A percentile compares a stretch with the other conserved stretches of the same genome.
phyloP scores from a whole-genome alignment of 768 basidiomycete genomes.

The Hemileccinum rubropunctum region DNA sequence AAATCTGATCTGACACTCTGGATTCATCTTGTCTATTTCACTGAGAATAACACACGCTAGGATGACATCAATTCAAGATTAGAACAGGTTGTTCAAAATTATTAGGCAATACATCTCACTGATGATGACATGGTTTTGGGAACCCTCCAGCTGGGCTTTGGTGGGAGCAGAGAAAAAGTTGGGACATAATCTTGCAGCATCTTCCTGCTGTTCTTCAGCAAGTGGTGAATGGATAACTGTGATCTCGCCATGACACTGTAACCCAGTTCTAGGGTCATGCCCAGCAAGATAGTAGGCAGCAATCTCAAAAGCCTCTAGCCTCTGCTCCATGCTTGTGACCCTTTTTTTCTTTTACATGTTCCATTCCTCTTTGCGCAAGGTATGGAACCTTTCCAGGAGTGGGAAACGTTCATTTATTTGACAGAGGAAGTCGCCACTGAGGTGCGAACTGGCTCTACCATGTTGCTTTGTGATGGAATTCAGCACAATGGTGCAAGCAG shows the following conservation, averaged over 20 bases:
- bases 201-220: conserved; percentile 7
- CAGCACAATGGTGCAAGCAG: conserved; percentile 12
- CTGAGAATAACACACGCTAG: conserved; percentile 6
- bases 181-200: conserved; percentile 15
- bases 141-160: conserved; percentile 8
- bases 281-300: conserved; percentile 10
- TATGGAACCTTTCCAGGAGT: neutral
- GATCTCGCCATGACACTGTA: conserved; percentile 13
- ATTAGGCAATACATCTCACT: neutral
- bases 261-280: neutral
- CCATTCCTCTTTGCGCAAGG: neutral
- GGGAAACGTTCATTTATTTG: conserved; percentile 10
- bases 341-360: neutral
- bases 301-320: neutral
- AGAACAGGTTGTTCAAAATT: neutral
- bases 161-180: conserved; percentile 17
- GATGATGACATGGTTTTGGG: conserved; percentile 2
- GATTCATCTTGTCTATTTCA: conserved; percentile 3
- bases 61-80: neutral
- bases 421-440: conserved; percentile 16
- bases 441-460: conserved; percentile 12
- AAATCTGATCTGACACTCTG: neutral
- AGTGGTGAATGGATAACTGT: conserved; percentile 9
- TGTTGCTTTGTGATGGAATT: conserved; percentile 13
- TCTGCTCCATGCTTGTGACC: neutral